Base-by-base conservation (phyloP, 1,284 basidiomycete genomes). In the Singerocomus inundabilis region DNA sequence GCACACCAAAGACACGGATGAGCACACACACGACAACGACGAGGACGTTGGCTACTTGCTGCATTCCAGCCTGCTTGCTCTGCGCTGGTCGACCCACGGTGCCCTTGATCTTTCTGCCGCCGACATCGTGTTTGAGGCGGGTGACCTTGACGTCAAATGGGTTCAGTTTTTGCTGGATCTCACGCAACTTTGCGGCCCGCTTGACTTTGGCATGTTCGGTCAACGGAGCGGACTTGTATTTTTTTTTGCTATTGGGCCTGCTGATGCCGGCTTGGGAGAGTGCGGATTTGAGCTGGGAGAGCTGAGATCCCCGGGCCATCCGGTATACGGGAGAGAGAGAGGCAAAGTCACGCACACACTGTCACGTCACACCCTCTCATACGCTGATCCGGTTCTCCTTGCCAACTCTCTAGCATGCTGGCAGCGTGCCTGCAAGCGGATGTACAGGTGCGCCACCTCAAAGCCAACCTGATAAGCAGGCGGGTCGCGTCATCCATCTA, bases 121-220 rank as follows among this genome's bases (percentile, higher is more conserved):
- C 91, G 10, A 94, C 92, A 70, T 95, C 90, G 67, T 96, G 91
- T 72, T 98, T 98, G 42, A 91, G 77, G 68, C 88, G 91, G 6
- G 90, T 94, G 62, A 93, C 88, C 59, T 92, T 89, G 60, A 86
- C 79, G 67, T 99, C 96, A 70, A 99, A 99, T 26, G 91, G 91
- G 73, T 98, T 98, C 61, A 98, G 77, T 56, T 81, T 83, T 56
- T 83, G 77, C 54, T 92, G 84, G 55, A 99, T 96, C 64, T 89
- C 86, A 53, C 84, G 82, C 42, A 98, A 80, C 66, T 84, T 91
- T n/a, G 85, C 81, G 0, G 85, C 79, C 59, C 81, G 83, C 70
- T 88, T 89, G 51, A 84, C 83, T 64, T 88, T 85, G 69, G 93
- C 91, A 57, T 83, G 84, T 63, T 89, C 87, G 2, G 79, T 73